Evolutionary conservation across 129 eudicot genomes (phyloP), one percentile per base, ranked within the genome.

Genomic region (Saposhnikovia divaricata): DNA sequence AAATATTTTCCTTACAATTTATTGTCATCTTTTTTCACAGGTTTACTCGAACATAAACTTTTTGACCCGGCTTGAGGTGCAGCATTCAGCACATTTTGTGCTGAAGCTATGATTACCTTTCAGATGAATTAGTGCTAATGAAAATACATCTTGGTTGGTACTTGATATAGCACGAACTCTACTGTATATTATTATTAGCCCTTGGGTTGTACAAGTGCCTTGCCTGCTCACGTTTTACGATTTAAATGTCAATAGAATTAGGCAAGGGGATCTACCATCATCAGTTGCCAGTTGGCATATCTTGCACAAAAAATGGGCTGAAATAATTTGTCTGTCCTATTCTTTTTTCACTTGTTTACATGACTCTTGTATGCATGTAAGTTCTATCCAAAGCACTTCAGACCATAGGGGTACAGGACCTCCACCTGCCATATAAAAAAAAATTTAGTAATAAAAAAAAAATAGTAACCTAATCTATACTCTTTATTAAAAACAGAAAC

Each of bases 171-270:
- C 28, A 45, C 61, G 16, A 16, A 74, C 40, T 74, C 51, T 14
- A n/a, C 11, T 74, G 78, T 45, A 74, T 46, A 74, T 27, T 74
- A 27, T 46, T 25, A 74, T 25, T 46, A 51, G n/a, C 78, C 61
- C 59, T 46, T 6, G n/a, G 78, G 59, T 21, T 74, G 57, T 27
- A 46, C 47, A 43, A 39, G 34, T n/a, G 77, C 21, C 48, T 46
- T 7, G 21, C 19, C 40, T n/a, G n/a, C n/a, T 23, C 34, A 1
- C 5, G 15, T 43, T 40, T 38, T 23, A n/a, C 77, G 4, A n/a
- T 73, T 73, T 23, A 6, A 43, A 44, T 42, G 77, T 73, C 34
- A n/a, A 61, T 61, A 61, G 69, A 25, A 42, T 73, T 5, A 10
- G 27, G 37, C 4, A 43, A 21, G 53, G 55, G 21, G n/a, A n/a